These are phyloP conservation scores for Russula sp. DNA, from an alignment of 768 basidiomycete genomes.

Conservation along the genomic window DNA sequence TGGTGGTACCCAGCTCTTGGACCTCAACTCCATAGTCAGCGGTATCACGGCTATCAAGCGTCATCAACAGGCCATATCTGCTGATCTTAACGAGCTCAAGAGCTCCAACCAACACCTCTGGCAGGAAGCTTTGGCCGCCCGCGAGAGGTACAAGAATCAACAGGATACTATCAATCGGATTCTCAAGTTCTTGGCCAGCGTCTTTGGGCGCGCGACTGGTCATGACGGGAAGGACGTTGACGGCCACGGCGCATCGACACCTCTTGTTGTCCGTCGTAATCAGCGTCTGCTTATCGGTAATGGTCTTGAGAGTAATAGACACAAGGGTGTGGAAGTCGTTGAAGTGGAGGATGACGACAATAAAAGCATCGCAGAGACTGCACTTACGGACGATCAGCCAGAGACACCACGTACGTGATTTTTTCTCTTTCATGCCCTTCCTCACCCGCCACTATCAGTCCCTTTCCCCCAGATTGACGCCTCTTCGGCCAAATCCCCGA, in stretches of 20 bases:
- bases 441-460: background rate
- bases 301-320: constrained; percentile 33
- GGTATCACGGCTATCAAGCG: constrained; percentile 85
- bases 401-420: background rate
- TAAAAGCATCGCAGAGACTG: constrained; percentile 26
- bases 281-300: constrained; percentile 68
- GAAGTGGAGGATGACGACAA: constrained; percentile 41
- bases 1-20: constrained; percentile 51
- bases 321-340: constrained; percentile 33
- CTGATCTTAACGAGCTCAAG: constrained; percentile 85
- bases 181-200: constrained; percentile 87
- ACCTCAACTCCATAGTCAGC: constrained; percentile 71
- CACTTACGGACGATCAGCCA: constrained; percentile 7
- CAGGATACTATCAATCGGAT: constrained; percentile 96
- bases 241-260: constrained; percentile 30
- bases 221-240: constrained; percentile 36
- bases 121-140: constrained; percentile 78
- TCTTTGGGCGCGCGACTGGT: constrained; percentile 57
- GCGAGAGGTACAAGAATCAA: constrained; percentile 83
- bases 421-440: constrained; percentile 1
- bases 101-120: constrained; percentile 84
- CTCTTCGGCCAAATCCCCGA: constrained; percentile 15
- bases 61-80: constrained; percentile 87
- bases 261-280: constrained; percentile 46
- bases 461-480: constrained; percentile 21